These are phyloP conservation scores for Elsinoe australis DNA, from an alignment of 2,329 filamentous ascomycete species.

Conservation along the genomic window DNA sequence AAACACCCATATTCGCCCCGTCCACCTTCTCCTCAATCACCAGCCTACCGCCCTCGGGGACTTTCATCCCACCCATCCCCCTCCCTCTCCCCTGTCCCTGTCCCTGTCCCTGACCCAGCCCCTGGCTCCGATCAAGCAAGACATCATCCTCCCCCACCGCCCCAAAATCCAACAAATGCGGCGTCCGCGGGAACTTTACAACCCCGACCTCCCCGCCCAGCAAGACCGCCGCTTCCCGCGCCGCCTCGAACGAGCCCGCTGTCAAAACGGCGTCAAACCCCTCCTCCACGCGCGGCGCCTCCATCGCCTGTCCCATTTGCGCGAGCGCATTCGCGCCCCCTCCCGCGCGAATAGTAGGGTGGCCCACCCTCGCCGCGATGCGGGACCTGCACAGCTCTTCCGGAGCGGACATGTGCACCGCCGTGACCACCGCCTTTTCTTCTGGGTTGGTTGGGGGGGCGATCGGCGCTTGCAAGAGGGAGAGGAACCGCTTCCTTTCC, in stretches of 20 bases:
- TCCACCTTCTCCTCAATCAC: constrained; percentile 19
- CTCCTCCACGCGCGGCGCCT: constrained; percentile 6
- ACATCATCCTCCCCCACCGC: constrained; percentile 18
- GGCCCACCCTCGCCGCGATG: constrained; percentile 16
- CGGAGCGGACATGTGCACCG: constrained; percentile 14
- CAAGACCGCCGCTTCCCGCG: background rate
- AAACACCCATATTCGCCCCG: constrained; percentile 20
- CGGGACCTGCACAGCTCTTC: constrained; percentile 12
- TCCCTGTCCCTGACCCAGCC: too few species aligned
- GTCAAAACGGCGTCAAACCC: constrained; percentile 16
- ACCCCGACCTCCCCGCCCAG: background rate
- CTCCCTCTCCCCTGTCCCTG: too few species aligned
- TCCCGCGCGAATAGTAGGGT: constrained; percentile 18
- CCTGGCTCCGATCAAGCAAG: too few species aligned
- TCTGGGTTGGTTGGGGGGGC: too few species aligned
- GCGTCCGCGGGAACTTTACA: constrained; percentile 18
- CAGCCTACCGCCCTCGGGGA: background rate
- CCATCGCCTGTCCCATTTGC: constrained; percentile 14
- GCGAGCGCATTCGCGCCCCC: constrained; percentile 14
- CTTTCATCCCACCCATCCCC: too few species aligned
- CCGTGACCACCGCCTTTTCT: too few species aligned
- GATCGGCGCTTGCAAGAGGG: constrained; percentile 13
- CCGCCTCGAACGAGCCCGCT: constrained; percentile 12
- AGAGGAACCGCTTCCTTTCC: constrained; percentile 16
- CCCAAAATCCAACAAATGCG: constrained; percentile 18